A percentile compares a stretch with the other conserved stretches of the same genome.
These are phyloP conservation scores for Thalassiosira ordinaria DNA, from an alignment of 352 stramenopile genomes.

Conservation along the genomic window DNA sequence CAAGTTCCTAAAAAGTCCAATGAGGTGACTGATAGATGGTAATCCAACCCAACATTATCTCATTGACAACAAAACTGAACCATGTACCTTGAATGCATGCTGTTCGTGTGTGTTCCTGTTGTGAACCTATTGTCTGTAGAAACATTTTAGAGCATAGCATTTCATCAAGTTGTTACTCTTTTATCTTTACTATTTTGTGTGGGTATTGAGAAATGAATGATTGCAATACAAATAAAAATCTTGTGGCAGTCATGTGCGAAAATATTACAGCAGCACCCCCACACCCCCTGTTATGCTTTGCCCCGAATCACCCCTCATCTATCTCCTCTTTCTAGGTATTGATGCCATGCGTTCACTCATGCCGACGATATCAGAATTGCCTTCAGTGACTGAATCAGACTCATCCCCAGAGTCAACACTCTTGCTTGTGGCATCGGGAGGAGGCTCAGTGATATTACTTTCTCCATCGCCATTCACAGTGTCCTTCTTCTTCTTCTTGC, in stretches of 20 bases:
- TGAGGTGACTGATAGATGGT: no score
- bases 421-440: slow-evolving; percentile 18
- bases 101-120: no score
- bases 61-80: no score
- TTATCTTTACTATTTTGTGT: no score
- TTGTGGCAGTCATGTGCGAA: not conserved
- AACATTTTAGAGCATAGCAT: no score
- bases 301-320: not conserved
- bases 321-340: not conserved
- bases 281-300: slow-evolving; percentile 9
- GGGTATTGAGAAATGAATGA: no score
- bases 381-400: not conserved
- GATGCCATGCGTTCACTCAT: slow-evolving; percentile 36
- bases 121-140: no score
- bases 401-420: slow-evolving; percentile 3
- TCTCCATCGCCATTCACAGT: not conserved
- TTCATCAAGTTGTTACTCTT: no score
- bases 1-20: no score
- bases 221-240: slow-evolving; percentile 3
- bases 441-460: not conserved
- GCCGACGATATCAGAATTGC: slow-evolving; percentile 24
- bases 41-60: no score
- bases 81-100: no score
- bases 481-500: slow-evolving; percentile 44
- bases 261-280: not conserved